phyloP scores from a whole-genome alignment of 371 early-diverging fungal genomes.

The Lichtheimia corymbifera region DNA sequence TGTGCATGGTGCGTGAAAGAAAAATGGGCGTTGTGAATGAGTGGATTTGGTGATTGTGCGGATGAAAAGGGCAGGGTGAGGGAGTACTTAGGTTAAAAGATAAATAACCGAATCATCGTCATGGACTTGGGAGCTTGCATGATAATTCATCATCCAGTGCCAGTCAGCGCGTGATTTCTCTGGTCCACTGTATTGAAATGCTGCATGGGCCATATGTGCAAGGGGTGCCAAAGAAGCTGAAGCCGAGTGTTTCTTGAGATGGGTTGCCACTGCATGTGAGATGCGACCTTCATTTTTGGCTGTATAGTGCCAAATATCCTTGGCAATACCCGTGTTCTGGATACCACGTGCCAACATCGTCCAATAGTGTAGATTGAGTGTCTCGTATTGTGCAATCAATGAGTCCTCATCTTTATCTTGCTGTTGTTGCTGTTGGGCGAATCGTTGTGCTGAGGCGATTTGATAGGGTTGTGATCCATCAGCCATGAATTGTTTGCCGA shows the following conservation, averaged over 20 bases:
- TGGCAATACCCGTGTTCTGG: slow-evolving; percentile 35
- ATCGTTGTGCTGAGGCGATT: slow-evolving; percentile 15
- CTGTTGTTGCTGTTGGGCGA: slow-evolving; percentile 15
- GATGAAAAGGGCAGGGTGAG: too few relatives aligned
- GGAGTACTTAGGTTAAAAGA: not conserved
- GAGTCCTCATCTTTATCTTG: slow-evolving; percentile 1
- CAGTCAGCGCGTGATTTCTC: not conserved
- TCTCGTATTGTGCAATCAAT: slow-evolving; percentile 31
- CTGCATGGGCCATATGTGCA: slow-evolving; percentile 24
- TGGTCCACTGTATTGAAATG: slow-evolving; percentile 9
- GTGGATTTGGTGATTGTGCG: too few relatives aligned
- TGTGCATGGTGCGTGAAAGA: too few relatives aligned
- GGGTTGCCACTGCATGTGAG: slow-evolving; percentile 25
- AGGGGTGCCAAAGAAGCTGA: slow-evolving; percentile 22
- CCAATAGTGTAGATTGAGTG: slow-evolving; percentile 56
- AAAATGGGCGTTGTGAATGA: too few relatives aligned
- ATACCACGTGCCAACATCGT: slow-evolving; percentile 49
- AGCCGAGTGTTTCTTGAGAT: slow-evolving; percentile 21
- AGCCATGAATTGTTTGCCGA: slow-evolving; percentile 47
- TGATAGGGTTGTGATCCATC: slow-evolving; percentile 49
- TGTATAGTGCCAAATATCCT: slow-evolving; percentile 38
- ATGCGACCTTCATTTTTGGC: slow-evolving; percentile 27
- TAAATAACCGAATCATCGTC: slow-evolving; percentile 5
- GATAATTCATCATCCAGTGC: slow-evolving; percentile 11
- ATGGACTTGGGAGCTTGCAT: not conserved